These are phyloP conservation scores for Cytidiella melzeri DNA, from an alignment of 768 basidiomycete species.

Conservation along the genomic window DNA sequence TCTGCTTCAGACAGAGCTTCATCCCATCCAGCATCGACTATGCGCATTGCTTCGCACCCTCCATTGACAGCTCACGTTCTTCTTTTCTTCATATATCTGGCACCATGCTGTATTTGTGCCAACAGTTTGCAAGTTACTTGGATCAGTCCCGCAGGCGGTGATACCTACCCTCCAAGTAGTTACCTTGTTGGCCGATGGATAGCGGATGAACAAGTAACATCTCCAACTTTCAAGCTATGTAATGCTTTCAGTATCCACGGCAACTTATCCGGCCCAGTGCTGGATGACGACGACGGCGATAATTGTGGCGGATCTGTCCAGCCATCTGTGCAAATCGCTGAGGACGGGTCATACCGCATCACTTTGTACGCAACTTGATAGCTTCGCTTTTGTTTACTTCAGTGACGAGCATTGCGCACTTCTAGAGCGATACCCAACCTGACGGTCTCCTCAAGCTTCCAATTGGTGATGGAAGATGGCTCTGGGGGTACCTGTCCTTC, in stretches of 20 bases:
- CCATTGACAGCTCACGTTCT: too few relatives aligned
- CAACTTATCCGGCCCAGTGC: not conserved
- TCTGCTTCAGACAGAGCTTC: too few relatives aligned
- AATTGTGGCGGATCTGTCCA: conserved; percentile 16
- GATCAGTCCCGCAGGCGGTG: conserved; percentile 4
- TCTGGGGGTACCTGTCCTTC: conserved; percentile 22
- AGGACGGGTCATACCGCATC: conserved; percentile 19
- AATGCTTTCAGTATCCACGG: not conserved
- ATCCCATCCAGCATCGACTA: too few relatives aligned
- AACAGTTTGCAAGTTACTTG: conserved; percentile 2
- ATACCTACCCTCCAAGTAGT: conserved; percentile 6
- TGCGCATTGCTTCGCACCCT: too few relatives aligned
- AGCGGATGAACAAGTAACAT: not conserved
- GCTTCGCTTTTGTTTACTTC: not conserved
- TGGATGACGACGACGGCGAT: not conserved
- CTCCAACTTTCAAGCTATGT: conserved; percentile 8
- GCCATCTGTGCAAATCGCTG: conserved; percentile 21
- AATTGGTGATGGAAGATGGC: conserved; percentile 26
- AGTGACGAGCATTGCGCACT: not conserved
- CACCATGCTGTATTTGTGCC: too few relatives aligned
- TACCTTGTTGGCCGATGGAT: conserved; percentile 7
- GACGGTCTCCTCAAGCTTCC: conserved; percentile 17
- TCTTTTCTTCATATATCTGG: too few relatives aligned
- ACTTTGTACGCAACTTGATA: conserved; percentile 17
- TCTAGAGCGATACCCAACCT: conserved; percentile 22